phyloP scores from a whole-genome alignment of 805 yeast genomes.

The Candida verbasci region DNA sequence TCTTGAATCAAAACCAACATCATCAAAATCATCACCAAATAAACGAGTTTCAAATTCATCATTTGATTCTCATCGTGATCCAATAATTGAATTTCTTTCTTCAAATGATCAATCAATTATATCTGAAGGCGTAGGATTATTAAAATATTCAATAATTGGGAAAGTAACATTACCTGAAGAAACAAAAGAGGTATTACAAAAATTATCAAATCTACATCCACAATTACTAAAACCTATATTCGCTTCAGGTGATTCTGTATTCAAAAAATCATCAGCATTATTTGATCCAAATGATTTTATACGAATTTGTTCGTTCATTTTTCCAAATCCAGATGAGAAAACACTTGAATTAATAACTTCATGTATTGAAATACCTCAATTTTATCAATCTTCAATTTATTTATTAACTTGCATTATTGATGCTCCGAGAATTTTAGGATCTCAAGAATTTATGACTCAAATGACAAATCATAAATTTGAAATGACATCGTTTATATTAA shows the following conservation, averaged over 20 bases:
- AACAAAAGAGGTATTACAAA: constrained; percentile 17
- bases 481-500: constrained; percentile 23
- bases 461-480: constrained; percentile 28
- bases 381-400: constrained; percentile 24
- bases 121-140: constrained; percentile 32
- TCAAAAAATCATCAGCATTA: constrained; percentile 20
- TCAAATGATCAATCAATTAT: constrained; percentile 27
- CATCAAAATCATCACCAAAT: not conserved
- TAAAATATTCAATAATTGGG: constrained; percentile 34
- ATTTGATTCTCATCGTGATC: constrained; percentile 24
- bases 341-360: constrained; percentile 19
- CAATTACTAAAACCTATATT: constrained; percentile 28
- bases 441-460: constrained; percentile 32
- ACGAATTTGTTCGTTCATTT: constrained; percentile 24
- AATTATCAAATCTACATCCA: constrained; percentile 28
- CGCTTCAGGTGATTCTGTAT: constrained; percentile 18
- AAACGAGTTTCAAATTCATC: constrained; percentile 1
- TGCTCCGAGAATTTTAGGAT: constrained; percentile 25
- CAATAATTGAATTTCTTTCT: constrained; percentile 31
- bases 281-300: constrained; percentile 33
- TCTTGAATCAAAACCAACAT: not conserved
- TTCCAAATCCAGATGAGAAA: constrained; percentile 15
- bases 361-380: constrained; percentile 20
- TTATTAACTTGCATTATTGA: constrained; percentile 28
- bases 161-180: constrained; percentile 29